Percentiles rank a stretch among this genome's conserved stretches.
phyloP scores from a whole-genome alignment of 2,329 filamentous ascomycete species.

The Trichoderma atrobrunneum region DNA sequence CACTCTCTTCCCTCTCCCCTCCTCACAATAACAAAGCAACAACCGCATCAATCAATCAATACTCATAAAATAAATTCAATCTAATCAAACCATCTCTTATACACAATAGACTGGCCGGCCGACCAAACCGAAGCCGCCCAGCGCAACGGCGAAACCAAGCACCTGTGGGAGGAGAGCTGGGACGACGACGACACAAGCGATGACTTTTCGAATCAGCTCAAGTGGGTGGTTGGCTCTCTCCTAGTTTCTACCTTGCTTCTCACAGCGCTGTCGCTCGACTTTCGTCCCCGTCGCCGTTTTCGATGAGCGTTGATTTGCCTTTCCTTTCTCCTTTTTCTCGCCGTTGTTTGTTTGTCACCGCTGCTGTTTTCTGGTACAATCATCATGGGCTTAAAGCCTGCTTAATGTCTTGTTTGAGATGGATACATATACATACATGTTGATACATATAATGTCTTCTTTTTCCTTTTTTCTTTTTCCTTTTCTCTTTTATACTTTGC shows the following conservation, averaged over 20 bases:
- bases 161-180: conserved; percentile 99
- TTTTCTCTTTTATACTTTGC: background rate
- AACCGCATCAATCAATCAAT: background rate
- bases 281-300: conserved; percentile 2
- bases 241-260: background rate
- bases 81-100: background rate
- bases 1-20: background rate
- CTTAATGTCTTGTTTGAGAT: background rate
- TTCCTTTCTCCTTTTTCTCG: background rate
- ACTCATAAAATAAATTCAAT: background rate
- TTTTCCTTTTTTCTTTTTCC: background rate
- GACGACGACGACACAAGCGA: conserved; percentile 97
- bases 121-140: conserved; percentile 83
- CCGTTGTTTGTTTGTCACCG: background rate
- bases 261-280: background rate
- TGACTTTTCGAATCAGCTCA: conserved; percentile 92
- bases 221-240: conserved; percentile 54
- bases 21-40: background rate
- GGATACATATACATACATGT: background rate
- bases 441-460: background rate
- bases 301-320: background rate
- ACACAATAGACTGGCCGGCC: conserved; percentile 75
- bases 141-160: conserved; percentile 63
- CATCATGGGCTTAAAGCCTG: background rate
- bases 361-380: background rate